Evolutionary conservation across 352 stramenopile genomes (phyloP).

Genomic region (Phytophthora citricola): DNA sequence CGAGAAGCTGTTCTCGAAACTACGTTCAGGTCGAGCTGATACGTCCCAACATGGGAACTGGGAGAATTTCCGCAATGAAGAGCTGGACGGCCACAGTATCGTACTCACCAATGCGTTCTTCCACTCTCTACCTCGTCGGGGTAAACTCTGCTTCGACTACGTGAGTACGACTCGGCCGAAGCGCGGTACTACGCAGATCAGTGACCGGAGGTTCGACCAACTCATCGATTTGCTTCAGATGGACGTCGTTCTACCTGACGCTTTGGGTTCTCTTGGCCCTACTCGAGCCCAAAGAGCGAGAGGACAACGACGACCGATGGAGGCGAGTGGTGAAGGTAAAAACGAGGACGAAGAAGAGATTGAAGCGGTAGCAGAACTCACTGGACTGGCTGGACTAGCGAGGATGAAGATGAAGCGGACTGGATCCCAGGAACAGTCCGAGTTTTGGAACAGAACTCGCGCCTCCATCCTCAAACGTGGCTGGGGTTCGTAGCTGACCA

Average conservation of each 20-base stretch:
- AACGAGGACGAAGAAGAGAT: conserved; percentile 5
- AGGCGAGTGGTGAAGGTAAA: not conserved
- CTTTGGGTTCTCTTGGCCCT: conserved; percentile 20
- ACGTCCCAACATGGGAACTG: conserved; percentile 92
- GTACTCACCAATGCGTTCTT: conserved; percentile 85
- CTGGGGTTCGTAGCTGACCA: conserved; percentile 41
- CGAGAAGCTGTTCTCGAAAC: conserved; percentile 81
- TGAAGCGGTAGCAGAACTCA: conserved; percentile 7
- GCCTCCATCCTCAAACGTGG: conserved; percentile 50
- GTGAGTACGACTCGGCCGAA: conserved; percentile 85
- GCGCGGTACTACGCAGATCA: conserved; percentile 64
- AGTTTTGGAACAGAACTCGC: conserved; percentile 64
- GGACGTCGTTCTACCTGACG: conserved; percentile 36
- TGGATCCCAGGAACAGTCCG: conserved; percentile 38
- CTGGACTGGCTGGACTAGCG: conserved; percentile 6
- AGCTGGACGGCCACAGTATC: conserved; percentile 74
- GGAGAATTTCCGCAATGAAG: conserved; percentile 93
- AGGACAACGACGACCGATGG: conserved; percentile 18
- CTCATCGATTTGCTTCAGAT: conserved; percentile 74
- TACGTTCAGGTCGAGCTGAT: conserved; percentile 59
- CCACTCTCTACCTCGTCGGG: conserved; percentile 64
- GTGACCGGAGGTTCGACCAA: conserved; percentile 73
- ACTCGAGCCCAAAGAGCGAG: conserved; percentile 21
- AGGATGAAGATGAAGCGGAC: conserved; percentile 15
- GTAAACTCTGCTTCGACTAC: conserved; percentile 91